Conservation (phyloP, 306 rosid genomes). For the Arachis hypogaea region DNA sequence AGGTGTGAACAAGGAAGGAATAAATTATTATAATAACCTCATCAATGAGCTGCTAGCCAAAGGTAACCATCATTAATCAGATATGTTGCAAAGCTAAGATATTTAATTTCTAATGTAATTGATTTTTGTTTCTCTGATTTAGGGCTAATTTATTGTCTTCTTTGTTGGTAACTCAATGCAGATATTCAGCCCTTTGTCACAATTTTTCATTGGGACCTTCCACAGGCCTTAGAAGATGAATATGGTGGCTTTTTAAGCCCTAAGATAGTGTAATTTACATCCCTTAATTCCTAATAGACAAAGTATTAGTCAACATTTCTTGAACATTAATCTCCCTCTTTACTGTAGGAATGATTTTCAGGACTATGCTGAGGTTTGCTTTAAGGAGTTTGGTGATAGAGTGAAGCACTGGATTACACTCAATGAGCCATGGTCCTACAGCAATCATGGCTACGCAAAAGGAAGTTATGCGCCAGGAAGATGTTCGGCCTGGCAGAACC, state of each 20-base stretch:
- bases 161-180: background rate
- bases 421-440: conserved; percentile 15
- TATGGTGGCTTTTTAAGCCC: conserved; percentile 52
- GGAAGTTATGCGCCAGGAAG: conserved; percentile 13
- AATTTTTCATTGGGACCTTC: conserved; percentile 57
- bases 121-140: background rate
- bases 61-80: conserved; percentile 2
- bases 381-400: conserved; percentile 37
- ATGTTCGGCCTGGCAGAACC: conserved; percentile 49
- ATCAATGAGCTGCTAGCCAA: conserved; percentile 51
- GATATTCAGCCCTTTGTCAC: conserved; percentile 53
- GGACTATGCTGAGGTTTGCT: conserved; percentile 34
- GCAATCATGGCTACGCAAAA: background rate
- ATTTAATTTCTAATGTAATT: background rate
- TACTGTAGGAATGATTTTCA: conserved; percentile 17
- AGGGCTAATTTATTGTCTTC: background rate
- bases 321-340: too few relatives aligned
- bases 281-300: background rate
- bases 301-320: background rate
- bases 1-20: conserved; percentile 53
- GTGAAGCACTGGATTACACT: conserved; percentile 41
- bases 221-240: conserved; percentile 57
- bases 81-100: background rate
- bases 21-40: conserved; percentile 54
- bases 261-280: conserved; percentile 45